A percentile compares a stretch with the other conserved stretches of the same genome.
These are phyloP conservation scores for Fusarium tjaetaba DNA, from an alignment of 2,329 filamentous ascomycete genomes.

Conservation along the genomic window DNA sequence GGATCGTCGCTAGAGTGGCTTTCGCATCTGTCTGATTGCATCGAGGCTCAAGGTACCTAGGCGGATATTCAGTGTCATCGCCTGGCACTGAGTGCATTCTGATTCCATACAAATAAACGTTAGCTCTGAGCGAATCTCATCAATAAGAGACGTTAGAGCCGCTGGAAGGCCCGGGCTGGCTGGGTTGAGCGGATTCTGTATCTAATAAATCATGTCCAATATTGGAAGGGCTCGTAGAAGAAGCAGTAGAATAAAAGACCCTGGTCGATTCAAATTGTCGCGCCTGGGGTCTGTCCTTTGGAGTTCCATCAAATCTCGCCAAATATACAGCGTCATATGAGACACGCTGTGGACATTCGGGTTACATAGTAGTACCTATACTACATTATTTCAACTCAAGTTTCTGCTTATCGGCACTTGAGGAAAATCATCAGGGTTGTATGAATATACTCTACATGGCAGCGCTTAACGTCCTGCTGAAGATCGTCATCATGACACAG, in stretches of 20 bases:
- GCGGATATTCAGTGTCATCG: neutral
- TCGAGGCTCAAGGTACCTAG: neutral
- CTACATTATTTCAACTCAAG: neutral
- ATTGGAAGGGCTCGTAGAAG: slow-evolving; percentile 35
- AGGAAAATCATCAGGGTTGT: neutral
- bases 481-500: slow-evolving; percentile 10
- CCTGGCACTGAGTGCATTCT: neutral
- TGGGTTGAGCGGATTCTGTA: neutral
- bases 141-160: neutral
- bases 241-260: slow-evolving; percentile 18
- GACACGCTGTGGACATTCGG: neutral
- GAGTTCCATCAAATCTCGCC: slow-evolving; percentile 32
- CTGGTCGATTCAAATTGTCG: slow-evolving; percentile 3
- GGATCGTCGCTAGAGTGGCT: neutral
- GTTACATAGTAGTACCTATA: neutral
- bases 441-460: neutral
- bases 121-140: neutral
- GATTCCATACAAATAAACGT: neutral
- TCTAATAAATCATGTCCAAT: slow-evolving; percentile 7
- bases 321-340: slow-evolving; percentile 28
- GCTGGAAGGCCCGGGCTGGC: neutral
- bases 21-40: neutral
- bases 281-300: slow-evolving; percentile 18
- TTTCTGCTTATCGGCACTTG: neutral
- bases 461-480: neutral